A percentile compares a stretch with the other conserved stretches of the same genome.
Conservation (phyloP, 2,329 filamentous ascomycete genomes). For the Stagonosporopsis cucurbitacearum region DNA sequence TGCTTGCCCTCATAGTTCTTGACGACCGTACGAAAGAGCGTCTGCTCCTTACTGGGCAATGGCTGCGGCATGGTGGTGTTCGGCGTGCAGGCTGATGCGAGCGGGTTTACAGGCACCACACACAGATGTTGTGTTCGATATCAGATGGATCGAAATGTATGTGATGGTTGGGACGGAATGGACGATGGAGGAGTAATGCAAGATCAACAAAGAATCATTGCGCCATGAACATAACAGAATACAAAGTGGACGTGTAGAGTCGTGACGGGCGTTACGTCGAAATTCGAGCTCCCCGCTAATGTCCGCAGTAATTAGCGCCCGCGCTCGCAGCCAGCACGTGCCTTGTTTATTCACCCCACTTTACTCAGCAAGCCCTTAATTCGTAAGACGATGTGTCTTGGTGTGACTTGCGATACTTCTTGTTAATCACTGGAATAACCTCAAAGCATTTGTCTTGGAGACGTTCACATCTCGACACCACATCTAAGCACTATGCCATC, state of each 20-base stretch:
- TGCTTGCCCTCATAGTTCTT: conserved; percentile 98
- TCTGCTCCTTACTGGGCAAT: conserved; percentile 84
- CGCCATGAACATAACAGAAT: conserved; percentile 6
- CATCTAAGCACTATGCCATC: not conserved
- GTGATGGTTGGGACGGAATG: not conserved
- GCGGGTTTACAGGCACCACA: conserved; percentile 16
- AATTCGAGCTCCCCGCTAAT: conserved; percentile 29
- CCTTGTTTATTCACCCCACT: conserved; percentile 10
- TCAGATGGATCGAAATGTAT: conserved; percentile 8
- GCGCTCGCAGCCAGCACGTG: conserved; percentile 26
- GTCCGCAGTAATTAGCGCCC: conserved; percentile 35
- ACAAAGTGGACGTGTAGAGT: conserved; percentile 12
- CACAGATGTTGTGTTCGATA: conserved; percentile 22
- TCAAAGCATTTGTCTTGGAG: too few relatives aligned
- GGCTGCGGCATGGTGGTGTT: conserved; percentile 69
- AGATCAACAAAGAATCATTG: conserved; percentile 15
- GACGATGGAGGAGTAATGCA: conserved; percentile 1
- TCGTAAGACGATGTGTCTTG: not conserved
- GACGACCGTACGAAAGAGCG: conserved; percentile 93
- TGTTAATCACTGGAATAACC: too few relatives aligned
- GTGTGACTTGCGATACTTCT: not conserved
- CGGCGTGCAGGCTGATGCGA: conserved; percentile 10
- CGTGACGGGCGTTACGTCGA: conserved; percentile 30
- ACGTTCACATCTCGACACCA: not conserved
- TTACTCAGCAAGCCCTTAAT: not conserved